Evolutionary conservation across 352 stramenopile species (phyloP).

Genomic region (Globisporangium solare): DNA sequence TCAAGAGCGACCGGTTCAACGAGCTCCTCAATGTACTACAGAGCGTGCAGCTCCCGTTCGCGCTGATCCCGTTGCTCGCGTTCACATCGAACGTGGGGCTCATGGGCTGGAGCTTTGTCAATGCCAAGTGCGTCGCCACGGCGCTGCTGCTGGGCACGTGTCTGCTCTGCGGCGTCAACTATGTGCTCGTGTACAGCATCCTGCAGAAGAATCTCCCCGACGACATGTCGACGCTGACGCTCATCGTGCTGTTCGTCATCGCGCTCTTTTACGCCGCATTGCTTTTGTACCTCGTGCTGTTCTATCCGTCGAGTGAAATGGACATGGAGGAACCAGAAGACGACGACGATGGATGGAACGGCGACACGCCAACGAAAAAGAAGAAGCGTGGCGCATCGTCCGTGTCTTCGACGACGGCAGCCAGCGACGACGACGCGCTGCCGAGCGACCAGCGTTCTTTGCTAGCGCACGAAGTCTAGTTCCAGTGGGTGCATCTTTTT

Average conservation of each 20-base stretch:
- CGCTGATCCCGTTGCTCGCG: slow-evolving; percentile 72
- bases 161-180: slow-evolving; percentile 61
- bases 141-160: slow-evolving; percentile 35
- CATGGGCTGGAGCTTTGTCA: slow-evolving; percentile 66
- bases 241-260: slow-evolving; percentile 13
- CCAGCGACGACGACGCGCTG: background rate
- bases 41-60: slow-evolving; percentile 85
- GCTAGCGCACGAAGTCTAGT: no score
- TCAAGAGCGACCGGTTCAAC: slow-evolving; percentile 65
- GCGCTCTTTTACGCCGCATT: slow-evolving; percentile 33
- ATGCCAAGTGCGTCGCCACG: slow-evolving; percentile 23
- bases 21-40: slow-evolving; percentile 86
- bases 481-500: no score
- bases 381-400: slow-evolving; percentile 1
- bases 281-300: slow-evolving; percentile 51
- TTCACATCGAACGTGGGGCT: slow-evolving; percentile 55
- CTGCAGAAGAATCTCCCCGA: slow-evolving; percentile 29
- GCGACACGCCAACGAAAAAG: background rate
- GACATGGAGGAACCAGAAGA: no score
- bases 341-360: no score
- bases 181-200: slow-evolving; percentile 52
- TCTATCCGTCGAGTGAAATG: slow-evolving; percentile 30
- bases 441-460: no score
- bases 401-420: background rate
- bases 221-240: slow-evolving; percentile 21